Conservation (phyloP, 768 basidiomycete genomes). For the Termitomyces sp. region DNA sequence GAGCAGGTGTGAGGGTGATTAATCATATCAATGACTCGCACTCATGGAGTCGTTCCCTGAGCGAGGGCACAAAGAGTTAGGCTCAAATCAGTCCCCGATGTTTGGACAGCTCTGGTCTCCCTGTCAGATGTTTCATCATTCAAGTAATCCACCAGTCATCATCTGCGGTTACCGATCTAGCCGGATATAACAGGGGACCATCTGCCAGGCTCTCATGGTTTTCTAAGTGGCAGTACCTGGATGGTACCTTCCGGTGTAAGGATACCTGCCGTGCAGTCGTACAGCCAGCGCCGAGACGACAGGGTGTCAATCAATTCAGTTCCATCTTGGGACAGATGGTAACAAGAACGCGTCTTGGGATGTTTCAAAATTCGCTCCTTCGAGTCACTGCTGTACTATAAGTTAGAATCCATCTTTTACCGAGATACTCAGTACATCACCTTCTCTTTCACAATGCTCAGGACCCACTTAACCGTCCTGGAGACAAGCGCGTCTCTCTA, state of each 20-base stretch:
- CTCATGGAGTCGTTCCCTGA: constrained; percentile 1
- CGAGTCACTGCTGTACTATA: constrained; percentile 6
- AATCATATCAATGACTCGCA: not conserved
- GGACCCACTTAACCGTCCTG: constrained; percentile 51
- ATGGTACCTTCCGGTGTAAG: constrained; percentile 8
- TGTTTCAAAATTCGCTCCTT: constrained; percentile 13
- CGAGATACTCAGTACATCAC: not conserved
- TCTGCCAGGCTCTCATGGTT: constrained; percentile 6
- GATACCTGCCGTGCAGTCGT: constrained; percentile 9
- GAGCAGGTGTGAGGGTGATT: not conserved
- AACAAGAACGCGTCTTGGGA: constrained; percentile 4
- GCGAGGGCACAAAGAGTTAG: not conserved
- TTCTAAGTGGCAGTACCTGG: constrained; percentile 9
- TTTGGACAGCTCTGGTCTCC: constrained; percentile 12
- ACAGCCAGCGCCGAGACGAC: constrained; percentile 1
- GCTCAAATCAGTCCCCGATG: constrained; percentile 11
- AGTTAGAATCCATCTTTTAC: not conserved
- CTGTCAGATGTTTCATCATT: constrained; percentile 11
- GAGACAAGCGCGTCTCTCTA: constrained; percentile 39
- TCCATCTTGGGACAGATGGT: constrained; percentile 6
- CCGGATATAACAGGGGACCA: constrained; percentile 11
- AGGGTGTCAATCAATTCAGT: constrained; percentile 9
- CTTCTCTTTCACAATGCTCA: constrained; percentile 18
- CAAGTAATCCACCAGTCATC: constrained; percentile 10
- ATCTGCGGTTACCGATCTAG: constrained; percentile 7